Conservation (phyloP, 2,329 filamentous ascomycete genomes). For the Botrytis fabae region DNA sequence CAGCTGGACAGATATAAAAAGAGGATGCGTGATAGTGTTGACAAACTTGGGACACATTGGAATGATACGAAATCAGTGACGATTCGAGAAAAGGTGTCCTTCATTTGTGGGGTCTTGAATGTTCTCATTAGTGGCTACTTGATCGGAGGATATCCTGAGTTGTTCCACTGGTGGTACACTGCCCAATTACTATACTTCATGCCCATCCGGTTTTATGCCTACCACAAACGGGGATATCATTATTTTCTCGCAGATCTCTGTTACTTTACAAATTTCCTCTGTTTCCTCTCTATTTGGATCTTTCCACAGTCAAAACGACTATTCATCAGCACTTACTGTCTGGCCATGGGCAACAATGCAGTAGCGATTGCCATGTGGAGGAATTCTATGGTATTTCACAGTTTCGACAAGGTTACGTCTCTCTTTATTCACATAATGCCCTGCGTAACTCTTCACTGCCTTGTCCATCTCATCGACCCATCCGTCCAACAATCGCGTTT, state of each 20-base stretch:
- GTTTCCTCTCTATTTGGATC: constrained; percentile 80
- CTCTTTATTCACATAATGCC: constrained; percentile 99
- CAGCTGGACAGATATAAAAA: constrained; percentile 87
- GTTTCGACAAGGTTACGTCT: constrained; percentile 93
- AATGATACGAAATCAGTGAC: constrained; percentile 88
- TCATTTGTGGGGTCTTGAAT: constrained; percentile 94
- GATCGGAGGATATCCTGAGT: constrained; percentile 80
- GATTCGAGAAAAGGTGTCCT: constrained; percentile 87
- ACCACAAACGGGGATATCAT: constrained; percentile 88
- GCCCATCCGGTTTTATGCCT: constrained; percentile 91
- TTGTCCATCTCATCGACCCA: constrained; percentile 76
- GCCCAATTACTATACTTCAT: constrained; percentile 89
- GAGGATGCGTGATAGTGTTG: constrained; percentile 86
- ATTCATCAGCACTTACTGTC: constrained; percentile 87
- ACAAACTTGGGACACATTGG: constrained; percentile 82
- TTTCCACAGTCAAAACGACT: constrained; percentile 89
- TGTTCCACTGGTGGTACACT: constrained; percentile 93
- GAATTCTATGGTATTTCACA: constrained; percentile 97
- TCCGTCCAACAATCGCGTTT: constrained; percentile 69
- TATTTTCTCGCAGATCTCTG: constrained; percentile 97
- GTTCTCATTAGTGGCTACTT: constrained; percentile 96
- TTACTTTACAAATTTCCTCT: constrained; percentile 93
- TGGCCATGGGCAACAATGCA: constrained; percentile 95
- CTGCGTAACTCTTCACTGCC: constrained; percentile 86
- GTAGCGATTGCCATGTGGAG: constrained; percentile 99